A percentile compares a stretch with the other conserved stretches of the same genome.
phyloP scores from a whole-genome alignment of 257 asterid genomes.

The Thymus quinquecostatus region DNA sequence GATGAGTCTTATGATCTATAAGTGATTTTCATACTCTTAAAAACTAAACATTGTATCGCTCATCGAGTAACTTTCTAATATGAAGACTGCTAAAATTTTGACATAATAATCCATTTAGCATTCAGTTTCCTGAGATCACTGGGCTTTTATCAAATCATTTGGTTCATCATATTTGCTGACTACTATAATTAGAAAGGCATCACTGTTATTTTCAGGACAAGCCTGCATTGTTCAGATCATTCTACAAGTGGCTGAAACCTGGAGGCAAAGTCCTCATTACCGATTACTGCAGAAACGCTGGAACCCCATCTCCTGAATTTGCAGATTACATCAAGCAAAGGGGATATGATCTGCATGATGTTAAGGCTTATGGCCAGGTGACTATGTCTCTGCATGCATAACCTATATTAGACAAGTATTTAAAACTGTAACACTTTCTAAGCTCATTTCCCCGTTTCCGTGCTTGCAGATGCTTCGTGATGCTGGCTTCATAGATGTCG shows the following conservation, averaged over 20 bases:
- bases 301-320: conserved; percentile 76
- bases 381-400: background rate
- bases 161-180: background rate
- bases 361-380: conserved; percentile 87
- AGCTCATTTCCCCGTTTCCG: no score
- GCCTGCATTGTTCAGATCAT: conserved; percentile 79
- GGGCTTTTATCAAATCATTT: no score
- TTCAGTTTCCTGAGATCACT: no score
- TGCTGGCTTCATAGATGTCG: conserved; percentile 84
- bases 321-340: conserved; percentile 80
- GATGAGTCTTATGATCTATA: no score
- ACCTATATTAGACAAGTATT: background rate
- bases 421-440: no score
- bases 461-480: conserved; percentile 79
- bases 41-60: no score
- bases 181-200: no score
- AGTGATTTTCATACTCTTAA: no score
- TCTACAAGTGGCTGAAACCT: conserved; percentile 97
- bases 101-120: no score
- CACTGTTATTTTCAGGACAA: conserved; percentile 68
- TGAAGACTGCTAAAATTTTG: no score
- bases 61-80: no score
- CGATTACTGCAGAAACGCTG: conserved; percentile 90
- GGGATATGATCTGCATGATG: conserved; percentile 87
- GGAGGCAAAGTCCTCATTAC: conserved; percentile 92